These are phyloP conservation scores for Populus simonii DNA, from an alignment of 345 rosid species.

Conservation along the genomic window DNA sequence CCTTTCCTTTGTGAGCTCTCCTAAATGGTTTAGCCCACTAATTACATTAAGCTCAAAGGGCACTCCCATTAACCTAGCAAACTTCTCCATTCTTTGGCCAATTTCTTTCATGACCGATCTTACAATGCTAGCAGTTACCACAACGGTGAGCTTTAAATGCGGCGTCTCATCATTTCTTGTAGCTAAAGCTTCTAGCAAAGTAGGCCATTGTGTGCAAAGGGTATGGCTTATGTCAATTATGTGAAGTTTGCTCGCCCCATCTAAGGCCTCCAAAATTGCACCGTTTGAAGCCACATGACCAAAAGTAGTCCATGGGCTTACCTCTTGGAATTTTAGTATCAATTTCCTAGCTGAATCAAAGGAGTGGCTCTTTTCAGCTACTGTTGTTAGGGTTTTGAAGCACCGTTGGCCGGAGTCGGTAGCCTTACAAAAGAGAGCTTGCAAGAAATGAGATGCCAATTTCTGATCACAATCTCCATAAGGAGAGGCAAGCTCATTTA, in stretches of 20 bases:
- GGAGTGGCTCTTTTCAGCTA: slow-evolving; percentile 53
- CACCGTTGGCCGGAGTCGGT: slow-evolving; percentile 60
- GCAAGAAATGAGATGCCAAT: slow-evolving; percentile 63
- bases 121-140: slow-evolving; percentile 44
- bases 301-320: slow-evolving; percentile 80
- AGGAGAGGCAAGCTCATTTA: slow-evolving; percentile 71
- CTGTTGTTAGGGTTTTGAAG: slow-evolving; percentile 61
- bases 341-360: slow-evolving; percentile 61
- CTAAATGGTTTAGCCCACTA: slow-evolving; percentile 36
- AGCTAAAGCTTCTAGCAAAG: slow-evolving; percentile 63
- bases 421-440: slow-evolving; percentile 69
- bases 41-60: slow-evolving; percentile 64
- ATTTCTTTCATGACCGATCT: slow-evolving; percentile 61
- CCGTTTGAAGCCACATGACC: slow-evolving; percentile 82
- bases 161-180: slow-evolving; percentile 70
- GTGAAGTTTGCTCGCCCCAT: slow-evolving; percentile 62
- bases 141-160: slow-evolving; percentile 61
- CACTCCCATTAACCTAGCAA: slow-evolving; percentile 77
- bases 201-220: slow-evolving; percentile 93
- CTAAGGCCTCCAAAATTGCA: slow-evolving; percentile 68
- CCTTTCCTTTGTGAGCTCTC: slow-evolving; percentile 46
- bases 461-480: slow-evolving; percentile 78
- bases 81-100: slow-evolving; percentile 74
- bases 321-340: slow-evolving; percentile 74
- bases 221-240: slow-evolving; percentile 70